Evolutionary conservation across 2,329 filamentous ascomycete genomes (phyloP), one percentile per base, ranked within the genome.

Genomic region (Didymella pinodella): DNA sequence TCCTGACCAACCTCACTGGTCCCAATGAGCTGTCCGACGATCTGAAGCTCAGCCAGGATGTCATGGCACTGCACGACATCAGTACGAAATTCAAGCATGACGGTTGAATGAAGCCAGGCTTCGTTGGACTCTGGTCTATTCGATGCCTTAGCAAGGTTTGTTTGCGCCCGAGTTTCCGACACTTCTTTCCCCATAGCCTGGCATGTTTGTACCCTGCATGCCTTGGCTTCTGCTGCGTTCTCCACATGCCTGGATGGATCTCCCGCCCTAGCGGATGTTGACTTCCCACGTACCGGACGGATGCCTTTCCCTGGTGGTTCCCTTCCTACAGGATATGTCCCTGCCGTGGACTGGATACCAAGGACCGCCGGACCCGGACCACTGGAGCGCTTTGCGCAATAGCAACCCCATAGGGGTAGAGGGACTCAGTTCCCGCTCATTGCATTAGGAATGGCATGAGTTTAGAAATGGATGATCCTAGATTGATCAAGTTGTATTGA

Each of bases 11-110:
- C 45, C 62, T 78, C 28, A 65, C 61, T 52, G 69, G 68, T 29
- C 76, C 75, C n/a, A 71, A 68, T 55, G 76, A 78, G 41, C 59
- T 76, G 28, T 61, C 64, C 6, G 69, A 75, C 45, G 70, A 75
- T 50, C 63, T 73, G n/a, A 72, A 76, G 55, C 65, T 77, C 36
- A 73, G 66, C 43, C 74, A 76, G 59, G 74, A 75, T 41, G 65
- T 75, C 32, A 64, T 71, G 14, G 66, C 65, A 14, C 70, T 78
- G 16, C 71, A 74, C 57, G 74, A 75, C 43, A 71, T 77, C 59
- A 72, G 73, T 47, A 65, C 66, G 36, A 65, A 73, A 57, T 74
- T 72, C 68, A 70, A 71, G 48, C 62, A 68, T 22, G 70, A 69
- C 46, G 72, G 74, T 58, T 77, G 75, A 77, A 75, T 50, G 63